Evolutionary conservation across 2,329 filamentous ascomycete genomes (phyloP), one percentile per base, ranked within the genome.

Genomic region (Dothidotthia symphoricarpi): DNA sequence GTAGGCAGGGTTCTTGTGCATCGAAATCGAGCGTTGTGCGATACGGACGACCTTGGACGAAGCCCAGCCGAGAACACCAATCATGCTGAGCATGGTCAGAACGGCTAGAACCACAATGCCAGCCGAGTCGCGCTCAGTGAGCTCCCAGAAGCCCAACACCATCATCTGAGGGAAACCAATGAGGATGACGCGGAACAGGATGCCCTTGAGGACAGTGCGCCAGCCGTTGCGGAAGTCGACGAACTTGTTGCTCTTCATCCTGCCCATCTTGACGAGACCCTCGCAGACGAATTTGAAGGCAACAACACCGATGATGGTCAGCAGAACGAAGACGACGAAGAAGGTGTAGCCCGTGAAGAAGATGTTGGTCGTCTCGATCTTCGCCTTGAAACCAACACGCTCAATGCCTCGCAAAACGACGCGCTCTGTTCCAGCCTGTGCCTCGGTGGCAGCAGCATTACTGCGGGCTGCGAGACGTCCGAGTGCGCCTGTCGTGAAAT

Each of bases 1-100:
- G 69, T 96, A 96, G 17, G 90, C 91, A 16, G 91, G 89, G 72
- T 95, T 96, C 71, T 91, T 90, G 76, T 96, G 90, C 81, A 95
- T 88, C 40, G 78, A 71, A 47, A 95, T 85, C 22, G 90, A 96
- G 55, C 88, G 85, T 61, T 88, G 88, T 24, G 89, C 91, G 47
- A 97, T 85, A 37, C 82, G 80, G 55, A 95, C 86, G 49, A 97
- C 88, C 74, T 95, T 96, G 71, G 80, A 84, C 0, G 88, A 82
- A 31, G 90, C 91, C 87, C 88, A 96, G 15, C 72, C 83, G 24
- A 97, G 78, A 22, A 89, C 87, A 35, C 76, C 75, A 26, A 83
- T 73, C 75, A 95, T 84, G 45, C 86, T 85, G 55, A 95, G 72
- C 64, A 96, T 80, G 75, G 94, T 95, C 68, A 95, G 87, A 47